Conservation (phyloP, 2,329 filamentous ascomycete genomes). For the Blastomyces silverae region DNA sequence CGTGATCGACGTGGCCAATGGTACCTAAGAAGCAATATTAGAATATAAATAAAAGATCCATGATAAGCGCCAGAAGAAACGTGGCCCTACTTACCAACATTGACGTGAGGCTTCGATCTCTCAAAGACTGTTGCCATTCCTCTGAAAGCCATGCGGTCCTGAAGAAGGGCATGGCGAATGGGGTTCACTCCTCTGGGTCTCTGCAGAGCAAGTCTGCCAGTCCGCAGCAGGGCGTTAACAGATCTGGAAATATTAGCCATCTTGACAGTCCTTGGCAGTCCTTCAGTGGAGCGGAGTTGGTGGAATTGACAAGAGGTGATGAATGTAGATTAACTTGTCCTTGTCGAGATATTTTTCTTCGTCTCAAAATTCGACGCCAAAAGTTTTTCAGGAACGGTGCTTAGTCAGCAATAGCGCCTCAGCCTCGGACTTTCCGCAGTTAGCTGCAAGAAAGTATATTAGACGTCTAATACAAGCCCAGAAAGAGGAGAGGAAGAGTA, state of each 20-base stretch:
- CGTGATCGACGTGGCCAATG: slow-evolving; percentile 99
- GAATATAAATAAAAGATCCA: slow-evolving; percentile 9
- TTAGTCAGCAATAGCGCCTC: slow-evolving; percentile 28
- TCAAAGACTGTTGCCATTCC: slow-evolving; percentile 63
- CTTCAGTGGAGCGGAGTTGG: slow-evolving; percentile 26
- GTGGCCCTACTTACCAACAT: slow-evolving; percentile 63
- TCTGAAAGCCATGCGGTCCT: slow-evolving; percentile 43
- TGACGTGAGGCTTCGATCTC: slow-evolving; percentile 94
- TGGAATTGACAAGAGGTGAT: slow-evolving; percentile 18
- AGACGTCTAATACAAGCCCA: no score
- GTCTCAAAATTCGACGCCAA: slow-evolving; percentile 30
- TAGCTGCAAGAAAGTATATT: no score
- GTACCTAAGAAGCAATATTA: slow-evolving; percentile 54
- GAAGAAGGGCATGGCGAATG: slow-evolving; percentile 54
- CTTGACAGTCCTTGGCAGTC: slow-evolving; percentile 47
- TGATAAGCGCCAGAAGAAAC: not conserved
- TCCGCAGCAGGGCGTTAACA: slow-evolving; percentile 71
- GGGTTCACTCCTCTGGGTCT: slow-evolving; percentile 65
- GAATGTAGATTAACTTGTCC: not conserved
- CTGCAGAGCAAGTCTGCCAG: slow-evolving; percentile 67
- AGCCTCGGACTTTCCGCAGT: no score
- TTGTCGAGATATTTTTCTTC: slow-evolving; percentile 15
- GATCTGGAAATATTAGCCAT: slow-evolving; percentile 80
- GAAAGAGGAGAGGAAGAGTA: not conserved
- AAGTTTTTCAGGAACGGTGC: slow-evolving; percentile 34